Evolutionary conservation across 2,329 filamentous ascomycete genomes (phyloP), one percentile per base, ranked within the genome.

Genomic region (Septoria linicola): DNA sequence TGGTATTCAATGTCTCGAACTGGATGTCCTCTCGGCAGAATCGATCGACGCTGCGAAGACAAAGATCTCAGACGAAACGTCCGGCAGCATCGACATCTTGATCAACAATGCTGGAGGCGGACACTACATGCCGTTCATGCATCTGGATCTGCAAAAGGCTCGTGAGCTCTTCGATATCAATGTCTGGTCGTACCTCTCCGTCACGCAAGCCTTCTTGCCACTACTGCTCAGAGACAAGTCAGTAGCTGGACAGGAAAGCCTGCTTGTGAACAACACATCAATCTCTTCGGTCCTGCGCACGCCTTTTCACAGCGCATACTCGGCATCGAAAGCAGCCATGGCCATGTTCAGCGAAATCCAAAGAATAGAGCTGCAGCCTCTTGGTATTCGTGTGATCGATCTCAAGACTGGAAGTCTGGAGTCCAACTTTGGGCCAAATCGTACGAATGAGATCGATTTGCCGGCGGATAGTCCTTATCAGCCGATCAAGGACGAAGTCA

Each of bases 81-180:
- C 63, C 17, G 56, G 61, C 6, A 49, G 11, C 10, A 59, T 78
- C 44, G 71, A 76, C 61, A 65, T 74, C 13, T 57, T 77, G 41
- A 68, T 77, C 35, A 77, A 77, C 52, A 77, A 77, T 63, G 74
- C 74, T 6, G 75, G 75, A 10, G 72, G 66, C 13, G 64, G 63
- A 13, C 72, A 70, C 62, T 63, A 37, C n/a, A 58, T 59, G 43
- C 66, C 67, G 1, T 32, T 67, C 16, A 17, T 61, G 23, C 65
- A 69, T 42, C 36, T 57, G 27, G 47, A 57, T 31, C 53, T 69
- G 7, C 36, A 51, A 0, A 45, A 58, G 14, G 65, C 61, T 2
- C 62, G 64, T 41, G 45, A 56, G 19, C 54, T 66, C 1, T 69
- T 61, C 55, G 67, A 70, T n/a, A 37, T 65, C 41, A 70, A 71